Evolutionary conservation across 1,284 basidiomycete species (phyloP), one percentile per base, ranked within the genome.

Genomic region (Cutaneotrichosporon cyanovorans): DNA sequence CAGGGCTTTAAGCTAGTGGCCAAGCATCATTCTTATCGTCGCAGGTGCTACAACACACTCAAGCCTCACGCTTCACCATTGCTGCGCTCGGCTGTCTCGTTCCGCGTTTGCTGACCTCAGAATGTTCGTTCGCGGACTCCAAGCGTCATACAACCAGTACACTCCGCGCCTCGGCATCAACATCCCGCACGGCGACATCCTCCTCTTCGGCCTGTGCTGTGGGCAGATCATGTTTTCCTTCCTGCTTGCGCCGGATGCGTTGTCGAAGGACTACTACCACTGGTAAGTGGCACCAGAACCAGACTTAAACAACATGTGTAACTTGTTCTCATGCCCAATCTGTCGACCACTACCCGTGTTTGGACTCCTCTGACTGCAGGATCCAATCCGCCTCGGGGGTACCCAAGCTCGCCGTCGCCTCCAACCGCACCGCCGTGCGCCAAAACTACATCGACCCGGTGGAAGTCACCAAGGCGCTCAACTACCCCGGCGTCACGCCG

Each of bases 181-280:
- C 42, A 78, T 98, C 14, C 92, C 91, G 0, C 77, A 90, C 65
- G 92, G 92, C 8, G 85, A 85, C 47, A 77, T 89, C 0, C 68
- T 95, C 16, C 78, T 91, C 9, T 96, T 96, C 62, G 78, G 83
- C 10, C 61, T 91, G 2, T 85, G 84, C 16, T 93, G 84, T 61
- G 84, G 83, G 9, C 90, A 95, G 69, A 93, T 95, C 65, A 78
- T 92, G 73, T 92, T 88, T 65, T 82, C 78, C 0, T 89, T 84
- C 72, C 75, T 93, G 23, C 68, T 87, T 25, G 76, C 84, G 21
- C 89, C 87, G 8, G 87, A 91, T 50, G 87, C 87, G 0, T 80
- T 93, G 22, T 83, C 86, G 6, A 73, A 74, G 33, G 85, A 84
- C 16, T 93, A 93, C 60, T 76, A 74, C 20, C 71, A 68, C 37